Base-by-base conservation (phyloP, 805 yeast genomes). In the Metschnikowia drakensbergensis region DNA sequence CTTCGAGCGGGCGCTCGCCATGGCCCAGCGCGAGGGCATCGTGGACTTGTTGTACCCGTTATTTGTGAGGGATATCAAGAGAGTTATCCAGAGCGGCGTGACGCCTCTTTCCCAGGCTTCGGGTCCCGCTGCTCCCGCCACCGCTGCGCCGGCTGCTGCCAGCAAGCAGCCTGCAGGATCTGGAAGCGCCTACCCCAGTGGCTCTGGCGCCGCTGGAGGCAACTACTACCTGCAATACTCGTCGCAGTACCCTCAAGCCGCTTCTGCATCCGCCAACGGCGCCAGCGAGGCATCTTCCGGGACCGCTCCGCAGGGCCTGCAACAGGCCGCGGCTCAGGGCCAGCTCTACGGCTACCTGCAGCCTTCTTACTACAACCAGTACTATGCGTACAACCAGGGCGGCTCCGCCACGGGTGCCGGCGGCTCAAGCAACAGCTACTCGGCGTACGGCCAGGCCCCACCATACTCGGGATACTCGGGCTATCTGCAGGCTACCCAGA, bases 11-110 rank as follows among this genome's bases (percentile, higher is more conserved):
- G 96, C 95, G 1, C 71, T 82, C 41, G 84, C 85, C 31, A 83
- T 86, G 81, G 95, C 96, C 13, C 85, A 84, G 65, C 74, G 84
- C 53, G 94, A 87, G 63, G 86, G 88, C 36, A 85, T 63, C 28
- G 67, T 63, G 31, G 67, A 63, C 52, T 54, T 62, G 57, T 59
- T 63, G 58, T 63, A 63, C 46, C 67, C 67, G 7, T 55, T 63
- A 50, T 63, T 63, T 48, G 90, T 86, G 33, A 76, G 84, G 46
- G 92, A 87, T 63, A 85, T 87, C 60, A 84, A 84, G 63, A 58
- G 79, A 42, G 76, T 72, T 17, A 72, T 72, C 46, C 77, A 72
- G 50, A 71, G 75, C 3, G 77, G 77, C 17, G 74, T 72, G 9
- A 71, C 74, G 5, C 75, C 76, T 4, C 57, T 59, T 8, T 39